A percentile compares a stretch with the other conserved stretches of the same genome.
Evolutionary conservation across 2,329 filamentous ascomycete genomes (phyloP).

Genomic region (Venturiaceae sp.): DNA sequence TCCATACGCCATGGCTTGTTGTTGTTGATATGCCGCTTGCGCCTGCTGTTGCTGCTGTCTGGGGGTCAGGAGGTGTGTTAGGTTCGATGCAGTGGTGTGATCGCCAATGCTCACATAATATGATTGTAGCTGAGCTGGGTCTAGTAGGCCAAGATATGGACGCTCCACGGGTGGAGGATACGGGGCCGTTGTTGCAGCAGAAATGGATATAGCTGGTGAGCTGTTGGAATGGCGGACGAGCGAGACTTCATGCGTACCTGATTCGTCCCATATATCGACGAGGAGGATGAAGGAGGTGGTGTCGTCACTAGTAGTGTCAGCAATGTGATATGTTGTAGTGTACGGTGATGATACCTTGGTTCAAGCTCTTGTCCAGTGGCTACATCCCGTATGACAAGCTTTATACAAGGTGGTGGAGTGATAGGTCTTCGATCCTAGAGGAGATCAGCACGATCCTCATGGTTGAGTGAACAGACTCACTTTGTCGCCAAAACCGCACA

Average conservation of each 20-base stretch:
- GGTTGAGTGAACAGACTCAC: conserved; percentile 36
- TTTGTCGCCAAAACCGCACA: conserved; percentile 99
- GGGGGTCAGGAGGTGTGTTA: not conserved
- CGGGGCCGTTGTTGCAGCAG: conserved; percentile 67
- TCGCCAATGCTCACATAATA: not conserved
- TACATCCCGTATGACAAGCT: conserved; percentile 67
- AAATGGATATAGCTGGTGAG: conserved; percentile 61
- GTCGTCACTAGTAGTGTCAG: conserved; percentile 26
- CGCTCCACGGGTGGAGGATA: conserved; percentile 49
- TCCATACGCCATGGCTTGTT: not conserved
- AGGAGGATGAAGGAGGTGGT: conserved; percentile 59
- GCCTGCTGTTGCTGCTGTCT: not conserved
- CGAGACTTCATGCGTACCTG: conserved; percentile 54
- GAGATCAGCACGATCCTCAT: conserved; percentile 11
- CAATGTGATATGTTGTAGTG: conserved; percentile 10
- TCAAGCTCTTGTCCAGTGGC: conserved; percentile 72
- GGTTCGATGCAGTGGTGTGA: not conserved
- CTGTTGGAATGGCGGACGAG: conserved; percentile 55
- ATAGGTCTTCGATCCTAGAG: conserved; percentile 83
- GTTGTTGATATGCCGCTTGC: not conserved
- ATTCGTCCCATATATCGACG: conserved; percentile 58
- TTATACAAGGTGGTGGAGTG: conserved; percentile 87
- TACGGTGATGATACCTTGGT: conserved; percentile 56
- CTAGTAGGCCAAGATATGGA: not conserved
- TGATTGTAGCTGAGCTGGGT: not conserved